Base-by-base conservation (phyloP, 306 rosid genomes). In the Quercus mongolica region DNA sequence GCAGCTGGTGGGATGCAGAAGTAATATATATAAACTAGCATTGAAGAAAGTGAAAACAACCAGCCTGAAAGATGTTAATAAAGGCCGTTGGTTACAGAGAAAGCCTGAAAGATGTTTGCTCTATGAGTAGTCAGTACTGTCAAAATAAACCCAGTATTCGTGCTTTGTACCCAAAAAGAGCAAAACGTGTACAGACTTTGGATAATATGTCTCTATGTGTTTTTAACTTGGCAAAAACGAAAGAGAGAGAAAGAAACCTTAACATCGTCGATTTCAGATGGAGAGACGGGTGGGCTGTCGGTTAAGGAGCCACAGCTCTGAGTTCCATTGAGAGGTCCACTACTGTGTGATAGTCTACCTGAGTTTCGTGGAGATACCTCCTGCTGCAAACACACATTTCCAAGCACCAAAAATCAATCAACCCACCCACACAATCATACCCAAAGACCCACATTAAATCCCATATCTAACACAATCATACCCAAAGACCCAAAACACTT, bases 231-330 rank as follows among this genome's bases (percentile, higher is more conserved):
- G 71, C 2, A 26, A 30, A 61, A 46, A 15, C 56, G 20, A 69
- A 13, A 25, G 28, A 26, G 15, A 35, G 12, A 38, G 73, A 14
- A 1, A 61, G 68, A 8, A 18, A 95, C 99, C 99, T 95, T 93
- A 83, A 56, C n/a, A 80, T 95, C 96, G 77, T 92, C 99, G 80
- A 89, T 82, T 70, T 90, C 93, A 30, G 98, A 89, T 23, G 99
- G 98, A 1, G 99, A 93, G 23, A 93, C 91, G 9, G 99, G 99
- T 0, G 97, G 98, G 30, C 96, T 95, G 75, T 93, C 98, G 68
- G 94, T 91, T 15, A 90, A 78, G 52, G 97, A 94, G 59, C 97
- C 90, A 68, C 94, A 88, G 25, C 94, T 88, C n/a, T 85, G 92
- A 10, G 89, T 82, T 62, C 91, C 97, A 78, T 91, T 94, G n/a